Percentiles rank a stretch among this genome's conserved stretches.
Conservation (phyloP, 2,329 filamentous ascomycete species). For the Aureobasidium sp. region DNA sequence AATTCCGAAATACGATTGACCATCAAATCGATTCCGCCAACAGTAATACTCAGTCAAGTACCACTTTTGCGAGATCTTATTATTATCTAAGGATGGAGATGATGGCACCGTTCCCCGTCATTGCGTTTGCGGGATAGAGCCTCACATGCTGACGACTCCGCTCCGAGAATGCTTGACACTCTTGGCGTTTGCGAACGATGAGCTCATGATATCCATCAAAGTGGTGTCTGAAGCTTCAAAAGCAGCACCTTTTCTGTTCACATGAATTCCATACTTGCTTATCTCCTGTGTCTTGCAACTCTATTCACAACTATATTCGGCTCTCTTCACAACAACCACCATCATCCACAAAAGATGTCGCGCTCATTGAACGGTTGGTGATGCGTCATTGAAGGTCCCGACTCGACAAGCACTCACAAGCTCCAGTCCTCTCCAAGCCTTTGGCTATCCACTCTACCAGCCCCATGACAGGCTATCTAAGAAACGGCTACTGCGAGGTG, state of each 20-base stretch:
- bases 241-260: neutral
- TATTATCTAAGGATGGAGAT: neutral
- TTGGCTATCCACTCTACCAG: conserved; percentile 48
- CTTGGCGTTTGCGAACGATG: neutral
- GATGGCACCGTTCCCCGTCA: neutral
- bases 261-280: neutral
- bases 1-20: neutral
- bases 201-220: conserved; percentile 7
- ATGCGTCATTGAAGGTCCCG: too few species aligned
- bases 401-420: neutral
- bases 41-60: neutral
- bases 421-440: conserved; percentile 49
- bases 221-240: neutral
- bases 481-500: conserved; percentile 53
- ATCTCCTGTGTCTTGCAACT: neutral
- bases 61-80: neutral
- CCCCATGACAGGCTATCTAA: conserved; percentile 53
- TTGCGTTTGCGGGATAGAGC: neutral
- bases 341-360: conserved; percentile 22
- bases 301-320: neutral
- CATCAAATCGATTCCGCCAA: neutral
- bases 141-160: neutral
- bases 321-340: conserved; percentile 11
- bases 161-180: neutral
- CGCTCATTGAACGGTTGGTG: conserved; percentile 26